A percentile compares a stretch with the other conserved stretches of the same genome.
These are phyloP conservation scores for Dryadomyces quercivorus DNA, from an alignment of 2,329 filamentous ascomycete genomes.

Conservation along the genomic window DNA sequence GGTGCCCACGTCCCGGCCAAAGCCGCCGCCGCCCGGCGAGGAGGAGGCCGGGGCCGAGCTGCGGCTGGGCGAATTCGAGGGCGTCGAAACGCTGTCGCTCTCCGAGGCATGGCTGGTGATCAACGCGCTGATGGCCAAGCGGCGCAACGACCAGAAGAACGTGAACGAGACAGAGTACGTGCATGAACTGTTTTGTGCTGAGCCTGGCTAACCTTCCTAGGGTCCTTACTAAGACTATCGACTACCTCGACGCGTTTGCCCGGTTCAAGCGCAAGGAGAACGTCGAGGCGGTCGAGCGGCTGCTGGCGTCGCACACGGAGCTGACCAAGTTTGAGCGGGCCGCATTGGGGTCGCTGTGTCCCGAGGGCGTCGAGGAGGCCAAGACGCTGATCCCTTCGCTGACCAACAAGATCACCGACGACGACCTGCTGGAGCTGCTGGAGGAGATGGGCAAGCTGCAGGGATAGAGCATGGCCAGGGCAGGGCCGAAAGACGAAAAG, in stretches of 20 bases:
- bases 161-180: slow-evolving; percentile 70
- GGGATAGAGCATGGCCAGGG: slow-evolving; percentile 16
- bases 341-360: slow-evolving; percentile 83
- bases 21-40: slow-evolving; percentile 60
- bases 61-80: slow-evolving; percentile 84
- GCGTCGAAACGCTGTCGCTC: slow-evolving; percentile 82
- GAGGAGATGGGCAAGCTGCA: slow-evolving; percentile 81
- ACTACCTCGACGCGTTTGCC: slow-evolving; percentile 89
- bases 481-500: too few species aligned
- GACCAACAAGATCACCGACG: slow-evolving; percentile 79
- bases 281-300: slow-evolving; percentile 82
- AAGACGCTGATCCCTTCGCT: slow-evolving; percentile 90
- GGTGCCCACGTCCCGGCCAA: slow-evolving; percentile 48
- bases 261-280: slow-evolving; percentile 94
- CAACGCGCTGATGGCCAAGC: slow-evolving; percentile 74
- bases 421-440: slow-evolving; percentile 75
- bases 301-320: slow-evolving; percentile 67
- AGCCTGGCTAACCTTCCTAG: slow-evolving; percentile 22
- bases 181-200: slow-evolving; percentile 9
- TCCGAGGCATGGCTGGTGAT: slow-evolving; percentile 89
- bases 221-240: slow-evolving; percentile 75
- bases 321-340: slow-evolving; percentile 88
- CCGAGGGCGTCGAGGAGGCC: slow-evolving; percentile 85
- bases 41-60: slow-evolving; percentile 76
- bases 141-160: slow-evolving; percentile 67